Conservation (phyloP, 2,329 filamentous ascomycete genomes). For the Diaporthe citriasiana region DNA sequence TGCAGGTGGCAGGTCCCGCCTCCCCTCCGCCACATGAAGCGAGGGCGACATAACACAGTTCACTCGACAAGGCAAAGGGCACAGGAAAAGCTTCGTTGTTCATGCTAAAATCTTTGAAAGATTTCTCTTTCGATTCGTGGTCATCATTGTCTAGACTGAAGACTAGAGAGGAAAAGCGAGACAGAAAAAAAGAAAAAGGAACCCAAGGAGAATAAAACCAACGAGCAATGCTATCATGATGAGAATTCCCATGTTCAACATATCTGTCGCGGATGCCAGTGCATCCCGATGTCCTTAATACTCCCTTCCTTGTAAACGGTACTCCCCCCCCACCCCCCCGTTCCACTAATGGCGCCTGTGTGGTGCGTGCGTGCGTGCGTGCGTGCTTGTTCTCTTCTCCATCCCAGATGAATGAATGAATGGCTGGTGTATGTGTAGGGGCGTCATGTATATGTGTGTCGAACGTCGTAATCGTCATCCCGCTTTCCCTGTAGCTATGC, state of each 20-base stretch:
- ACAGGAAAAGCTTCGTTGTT: background rate
- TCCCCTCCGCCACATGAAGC: background rate
- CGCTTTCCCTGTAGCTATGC: conserved; percentile 35
- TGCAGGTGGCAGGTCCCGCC: no score
- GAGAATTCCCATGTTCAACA: background rate
- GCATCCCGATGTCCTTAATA: background rate
- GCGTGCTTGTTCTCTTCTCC: background rate
- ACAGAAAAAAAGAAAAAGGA: background rate
- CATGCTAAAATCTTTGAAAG: background rate
- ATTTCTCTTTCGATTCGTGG: conserved; percentile 28
- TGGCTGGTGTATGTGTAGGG: conserved; percentile 32
- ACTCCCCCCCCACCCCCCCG: conserved; percentile 1
- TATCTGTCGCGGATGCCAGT: background rate
- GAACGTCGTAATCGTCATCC: conserved; percentile 33
- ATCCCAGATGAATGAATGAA: conserved; percentile 20
- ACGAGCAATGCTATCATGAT: conserved; percentile 27
- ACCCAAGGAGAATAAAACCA: background rate
- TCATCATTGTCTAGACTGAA: conserved; percentile 39
- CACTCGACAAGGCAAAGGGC: background rate
- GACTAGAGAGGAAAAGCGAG: conserved; percentile 9
- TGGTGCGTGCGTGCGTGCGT: background rate
- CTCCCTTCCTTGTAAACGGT: conserved; percentile 26
- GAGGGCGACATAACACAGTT: background rate
- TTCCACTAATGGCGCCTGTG: conserved; percentile 20
- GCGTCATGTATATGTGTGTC: conserved; percentile 20